Evolutionary conservation across 78 protist genomes (phyloP).

Genomic region (Dictyostelium capitatum): DNA sequence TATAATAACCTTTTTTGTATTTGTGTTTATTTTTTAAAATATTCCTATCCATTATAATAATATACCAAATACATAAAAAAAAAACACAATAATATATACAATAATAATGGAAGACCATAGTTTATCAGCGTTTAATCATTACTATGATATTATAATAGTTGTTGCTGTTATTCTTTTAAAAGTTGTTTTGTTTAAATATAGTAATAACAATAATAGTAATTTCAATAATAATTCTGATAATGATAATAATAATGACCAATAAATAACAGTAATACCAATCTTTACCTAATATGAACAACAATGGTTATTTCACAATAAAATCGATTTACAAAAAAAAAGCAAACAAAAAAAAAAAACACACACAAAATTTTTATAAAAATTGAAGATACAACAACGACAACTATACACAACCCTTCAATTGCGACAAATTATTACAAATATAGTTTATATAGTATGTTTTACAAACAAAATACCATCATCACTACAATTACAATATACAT

Average conservation of each 20-base stretch:
- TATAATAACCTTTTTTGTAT: too few species aligned
- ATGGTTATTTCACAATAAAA: neutral
- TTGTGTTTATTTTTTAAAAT: too few species aligned
- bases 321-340: neutral
- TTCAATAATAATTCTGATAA: slow-evolving; percentile 14
- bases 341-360: neutral
- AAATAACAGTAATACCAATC: slow-evolving; percentile 13
- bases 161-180: neutral
- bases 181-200: neutral
- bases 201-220: slow-evolving; percentile 3
- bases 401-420: neutral
- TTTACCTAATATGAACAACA: neutral
- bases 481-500: slow-evolving; percentile 3
- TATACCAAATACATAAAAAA: neutral
- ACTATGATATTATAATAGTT: neutral
- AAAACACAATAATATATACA: neutral
- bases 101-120: neutral
- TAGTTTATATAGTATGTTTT: neutral
- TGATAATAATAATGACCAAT: slow-evolving; percentile 13
- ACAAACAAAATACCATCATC: too few species aligned
- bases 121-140: neutral
- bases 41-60: too few species aligned
- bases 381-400: neutral
- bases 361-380: neutral
- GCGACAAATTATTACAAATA: neutral